These are phyloP conservation scores for Saccharomycopsis sp. DNA, from an alignment of 805 yeast genomes.

Conservation along the genomic window DNA sequence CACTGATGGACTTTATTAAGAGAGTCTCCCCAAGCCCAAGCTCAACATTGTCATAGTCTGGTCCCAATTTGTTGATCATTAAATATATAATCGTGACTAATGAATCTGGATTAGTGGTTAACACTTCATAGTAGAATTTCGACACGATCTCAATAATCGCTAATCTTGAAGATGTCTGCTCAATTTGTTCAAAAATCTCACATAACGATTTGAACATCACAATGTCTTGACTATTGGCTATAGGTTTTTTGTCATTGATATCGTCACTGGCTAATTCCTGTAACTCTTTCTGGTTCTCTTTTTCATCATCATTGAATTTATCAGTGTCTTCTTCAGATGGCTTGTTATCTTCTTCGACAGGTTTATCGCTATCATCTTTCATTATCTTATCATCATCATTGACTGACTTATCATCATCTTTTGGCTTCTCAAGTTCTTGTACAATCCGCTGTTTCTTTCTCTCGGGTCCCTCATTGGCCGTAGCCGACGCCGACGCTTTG, in stretches of 20 bases:
- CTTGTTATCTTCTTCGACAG: neutral
- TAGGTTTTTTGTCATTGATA: neutral
- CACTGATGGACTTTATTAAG: constrained; percentile 80
- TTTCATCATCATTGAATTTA: neutral
- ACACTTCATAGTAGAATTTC: constrained; percentile 59
- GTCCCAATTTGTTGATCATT: constrained; percentile 84
- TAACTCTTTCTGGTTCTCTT: neutral
- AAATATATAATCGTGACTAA: constrained; percentile 72
- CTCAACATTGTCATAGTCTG: constrained; percentile 93
- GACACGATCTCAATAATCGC: constrained; percentile 74
- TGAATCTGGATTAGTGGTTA: constrained; percentile 46
- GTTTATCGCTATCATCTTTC: neutral
- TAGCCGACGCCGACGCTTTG: neutral
- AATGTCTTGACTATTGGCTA: constrained; percentile 11
- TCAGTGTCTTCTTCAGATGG: no score
- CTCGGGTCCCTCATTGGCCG: neutral
- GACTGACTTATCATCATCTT: neutral
- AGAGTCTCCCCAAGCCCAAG: constrained; percentile 90
- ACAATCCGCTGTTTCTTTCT: neutral
- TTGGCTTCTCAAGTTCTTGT: neutral
- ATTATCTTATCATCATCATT: constrained; percentile 1
- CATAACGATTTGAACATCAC: constrained; percentile 41
- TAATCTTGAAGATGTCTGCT: constrained; percentile 72
- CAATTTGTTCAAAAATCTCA: constrained; percentile 69
- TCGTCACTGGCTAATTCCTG: constrained; percentile 3